phyloP scores from a whole-genome alignment of 805 yeast species.

The Danielia reshetovae region DNA sequence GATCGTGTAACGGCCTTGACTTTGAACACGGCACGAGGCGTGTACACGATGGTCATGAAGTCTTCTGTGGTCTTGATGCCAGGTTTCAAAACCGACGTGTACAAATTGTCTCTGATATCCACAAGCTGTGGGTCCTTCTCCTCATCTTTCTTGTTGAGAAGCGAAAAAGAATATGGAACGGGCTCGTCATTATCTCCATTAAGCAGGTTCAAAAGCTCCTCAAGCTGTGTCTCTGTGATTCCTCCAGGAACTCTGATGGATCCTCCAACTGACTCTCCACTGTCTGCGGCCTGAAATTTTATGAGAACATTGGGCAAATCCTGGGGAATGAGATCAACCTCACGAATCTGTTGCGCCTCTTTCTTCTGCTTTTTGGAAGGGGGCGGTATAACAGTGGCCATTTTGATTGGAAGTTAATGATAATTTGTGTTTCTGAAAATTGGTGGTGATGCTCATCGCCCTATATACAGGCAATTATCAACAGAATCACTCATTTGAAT shows the following conservation, averaged over 20 bases:
- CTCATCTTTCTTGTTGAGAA: conserved; percentile 43
- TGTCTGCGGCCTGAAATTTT: conserved; percentile 87
- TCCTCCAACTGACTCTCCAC: conserved; percentile 83
- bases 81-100: conserved; percentile 79
- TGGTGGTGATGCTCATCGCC: conserved; percentile 16
- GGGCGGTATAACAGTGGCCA: conserved; percentile 95
- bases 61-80: conserved; percentile 90
- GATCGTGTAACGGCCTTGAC: conserved; percentile 89
- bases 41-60: conserved; percentile 81
- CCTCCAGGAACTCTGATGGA: conserved; percentile 89
- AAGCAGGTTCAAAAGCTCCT: conserved; percentile 79
- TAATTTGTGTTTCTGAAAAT: conserved; percentile 2
- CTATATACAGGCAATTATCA: conserved; percentile 1
- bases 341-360: conserved; percentile 78
- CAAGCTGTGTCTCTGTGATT: conserved; percentile 79
- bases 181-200: conserved; percentile 73
- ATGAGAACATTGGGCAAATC: conserved; percentile 85
- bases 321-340: conserved; percentile 65
- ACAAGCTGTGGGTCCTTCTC: conserved; percentile 42
- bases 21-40: conserved; percentile 93
- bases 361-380: conserved; percentile 84
- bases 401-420: conserved; percentile 19
- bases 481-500: no score
- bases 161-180: conserved; percentile 82
- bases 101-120: conserved; percentile 76